Evolutionary conservation across 1,139 yeast species (phyloP), one percentile per base, ranked within the genome.

Genomic region (Meyerozyma athensensis): DNA sequence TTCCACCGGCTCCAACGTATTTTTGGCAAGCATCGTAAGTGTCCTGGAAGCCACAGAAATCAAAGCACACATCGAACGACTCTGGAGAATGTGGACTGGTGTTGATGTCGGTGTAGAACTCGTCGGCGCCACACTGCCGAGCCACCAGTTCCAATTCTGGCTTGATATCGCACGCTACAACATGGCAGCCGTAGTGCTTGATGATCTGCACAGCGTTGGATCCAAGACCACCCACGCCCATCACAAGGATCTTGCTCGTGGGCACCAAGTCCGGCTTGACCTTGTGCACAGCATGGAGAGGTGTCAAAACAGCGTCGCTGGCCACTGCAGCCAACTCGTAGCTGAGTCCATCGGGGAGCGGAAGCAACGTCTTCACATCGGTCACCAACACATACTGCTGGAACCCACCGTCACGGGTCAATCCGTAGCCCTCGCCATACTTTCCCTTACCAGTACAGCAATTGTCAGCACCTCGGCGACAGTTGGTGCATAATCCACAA

Each of bases 151-250:
- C 54, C 21, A 59, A 47, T 10, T 58, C 64, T 4, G 54, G 49
- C 49, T 70, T 69, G 31, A 59, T 50, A 43, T 71, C 79, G 34
- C 58, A 52, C 4, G 67, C 71, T 13, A 70, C 69, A 5, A 71
- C 57, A 26, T 63, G 47, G 40, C 68, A 64, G n/a, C 71, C 71
- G 40, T 60, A 70, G 22, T 54, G 52, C 36, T 57, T 60, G 37
- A 71, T 57, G 26, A 74, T 66, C 45, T 74, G 79, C 13, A 73
- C 39, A 2, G 72, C 79, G 49, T 72, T 72, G 43, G 71, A 54
- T 0, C 79, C 79, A 38, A 74, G 58, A 2, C 79, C 79, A 7
- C 79, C 79, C 32, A 70, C 53, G 1, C 79, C 80, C 37, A 71
- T 50, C 5, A 72, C 60, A 37, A 72, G 56, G 3, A 72, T 71